phyloP scores from a whole-genome alignment of 495 filamentous ascomycete genomes.

The Pyronema domesticum region DNA sequence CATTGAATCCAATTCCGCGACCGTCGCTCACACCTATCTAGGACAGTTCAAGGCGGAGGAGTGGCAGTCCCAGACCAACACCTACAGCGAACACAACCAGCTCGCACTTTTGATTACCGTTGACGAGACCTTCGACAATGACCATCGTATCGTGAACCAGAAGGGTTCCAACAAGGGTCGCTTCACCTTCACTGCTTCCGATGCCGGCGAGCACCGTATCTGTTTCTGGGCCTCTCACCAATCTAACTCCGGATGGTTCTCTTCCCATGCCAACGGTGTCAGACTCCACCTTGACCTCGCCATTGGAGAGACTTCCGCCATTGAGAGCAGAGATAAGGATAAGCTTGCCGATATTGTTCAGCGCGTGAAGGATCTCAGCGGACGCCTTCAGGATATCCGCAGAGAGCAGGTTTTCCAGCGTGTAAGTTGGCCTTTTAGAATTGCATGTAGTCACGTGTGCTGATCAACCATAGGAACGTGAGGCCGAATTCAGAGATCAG shows the following conservation, averaged over 20 bases:
- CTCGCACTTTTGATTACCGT: conserved; percentile 79
- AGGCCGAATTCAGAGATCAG: conserved; percentile 95
- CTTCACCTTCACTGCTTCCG: conserved; percentile 92
- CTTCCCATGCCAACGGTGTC: conserved; percentile 51
- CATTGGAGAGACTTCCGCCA: conserved; percentile 87
- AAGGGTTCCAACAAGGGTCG: conserved; percentile 56
- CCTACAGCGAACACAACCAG: conserved; percentile 50
- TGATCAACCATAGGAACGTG: conserved; percentile 54
- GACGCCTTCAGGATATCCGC: conserved; percentile 70
- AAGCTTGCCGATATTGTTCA: conserved; percentile 84
- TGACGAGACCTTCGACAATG: conserved; percentile 92
- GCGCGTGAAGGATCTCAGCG: conserved; percentile 79
- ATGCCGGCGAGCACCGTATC: conserved; percentile 81
- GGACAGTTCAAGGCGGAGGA: conserved; percentile 73
- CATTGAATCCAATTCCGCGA: not conserved
- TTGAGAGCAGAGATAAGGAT: conserved; percentile 83
- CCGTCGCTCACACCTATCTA: conserved; percentile 17
- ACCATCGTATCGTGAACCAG: conserved; percentile 86
- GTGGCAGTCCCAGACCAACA: conserved; percentile 45
- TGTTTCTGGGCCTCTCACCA: conserved; percentile 72
- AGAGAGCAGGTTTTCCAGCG: conserved; percentile 93
- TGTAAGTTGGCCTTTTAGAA: conserved; percentile 35
- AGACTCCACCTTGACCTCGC: conserved; percentile 76
- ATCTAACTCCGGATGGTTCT: conserved; percentile 50
- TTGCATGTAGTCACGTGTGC: not conserved